phyloP scores from a whole-genome alignment of 805 yeast genomes.

The Starmerella tilneyi region DNA sequence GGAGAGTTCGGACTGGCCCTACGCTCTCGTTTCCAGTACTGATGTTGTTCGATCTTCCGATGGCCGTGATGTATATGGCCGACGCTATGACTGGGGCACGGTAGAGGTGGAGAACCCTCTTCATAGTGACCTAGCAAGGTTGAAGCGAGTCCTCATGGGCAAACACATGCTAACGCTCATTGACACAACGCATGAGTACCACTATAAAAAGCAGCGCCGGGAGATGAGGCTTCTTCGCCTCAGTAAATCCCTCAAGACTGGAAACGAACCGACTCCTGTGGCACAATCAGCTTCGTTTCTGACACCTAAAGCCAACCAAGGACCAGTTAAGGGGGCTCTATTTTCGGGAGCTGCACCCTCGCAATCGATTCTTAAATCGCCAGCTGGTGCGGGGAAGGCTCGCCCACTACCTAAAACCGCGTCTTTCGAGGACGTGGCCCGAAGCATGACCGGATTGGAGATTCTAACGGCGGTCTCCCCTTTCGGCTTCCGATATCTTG shows the following conservation, averaged over 20 bases:
- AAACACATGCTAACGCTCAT: slow-evolving; percentile 76
- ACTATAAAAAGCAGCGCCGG: slow-evolving; percentile 64
- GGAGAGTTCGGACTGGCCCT: slow-evolving; percentile 48
- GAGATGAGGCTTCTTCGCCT: slow-evolving; percentile 26
- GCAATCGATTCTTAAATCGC: not conserved
- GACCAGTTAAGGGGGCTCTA: no score
- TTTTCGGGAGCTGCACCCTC: no score
- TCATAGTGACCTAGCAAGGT: slow-evolving; percentile 75
- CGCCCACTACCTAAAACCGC: not conserved
- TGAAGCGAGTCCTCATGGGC: slow-evolving; percentile 68
- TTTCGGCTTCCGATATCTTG: slow-evolving; percentile 13
- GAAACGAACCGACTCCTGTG: not conserved
- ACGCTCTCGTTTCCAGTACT: slow-evolving; percentile 54
- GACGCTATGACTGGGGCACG: slow-evolving; percentile 85
- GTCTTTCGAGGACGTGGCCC: not conserved
- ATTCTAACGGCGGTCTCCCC: slow-evolving; percentile 14
- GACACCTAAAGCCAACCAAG: not conserved
- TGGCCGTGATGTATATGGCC: slow-evolving; percentile 61
- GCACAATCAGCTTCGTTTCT: not conserved
- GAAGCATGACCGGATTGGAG: slow-evolving; percentile 13
- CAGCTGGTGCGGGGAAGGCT: not conserved
- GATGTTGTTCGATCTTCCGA: slow-evolving; percentile 47
- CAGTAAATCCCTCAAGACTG: slow-evolving; percentile 10
- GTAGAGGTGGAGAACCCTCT: slow-evolving; percentile 79
- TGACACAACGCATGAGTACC: slow-evolving; percentile 67